A percentile compares a stretch with the other conserved stretches of the same genome.
phyloP scores from a whole-genome alignment of 2,329 filamentous ascomycete genomes.

The Diaporthe citri region DNA sequence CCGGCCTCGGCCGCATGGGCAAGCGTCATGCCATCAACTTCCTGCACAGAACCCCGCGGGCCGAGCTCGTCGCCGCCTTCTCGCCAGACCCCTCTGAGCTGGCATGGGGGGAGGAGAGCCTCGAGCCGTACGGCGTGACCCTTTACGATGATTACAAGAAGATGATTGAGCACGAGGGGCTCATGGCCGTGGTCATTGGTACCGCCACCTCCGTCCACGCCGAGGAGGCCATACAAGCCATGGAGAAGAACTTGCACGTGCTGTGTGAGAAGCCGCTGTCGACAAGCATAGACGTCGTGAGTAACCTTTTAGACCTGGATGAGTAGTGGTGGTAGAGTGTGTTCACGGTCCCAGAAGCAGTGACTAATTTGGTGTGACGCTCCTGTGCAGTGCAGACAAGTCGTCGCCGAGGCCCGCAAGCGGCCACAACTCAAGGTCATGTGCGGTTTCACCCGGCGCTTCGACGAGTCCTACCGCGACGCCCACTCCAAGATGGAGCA shows the following conservation, averaged over 20 bases:
- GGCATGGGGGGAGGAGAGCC: slow-evolving; percentile 58
- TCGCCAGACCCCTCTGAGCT: slow-evolving; percentile 43
- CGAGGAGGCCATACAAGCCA: slow-evolving; percentile 68
- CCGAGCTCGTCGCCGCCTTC: slow-evolving; percentile 34
- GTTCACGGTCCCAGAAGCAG: fast-evolving
- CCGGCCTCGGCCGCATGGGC: slow-evolving; percentile 66
- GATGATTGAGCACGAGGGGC: slow-evolving; percentile 55
- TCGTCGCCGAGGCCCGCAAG: slow-evolving; percentile 67
- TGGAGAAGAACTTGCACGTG: slow-evolving; percentile 66
- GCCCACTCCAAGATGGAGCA: slow-evolving; percentile 64
- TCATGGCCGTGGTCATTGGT: slow-evolving; percentile 58
- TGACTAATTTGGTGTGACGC: background rate
- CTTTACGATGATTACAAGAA: slow-evolving; percentile 60
- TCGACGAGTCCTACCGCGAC: slow-evolving; percentile 75
- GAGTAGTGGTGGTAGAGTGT: too few species aligned
- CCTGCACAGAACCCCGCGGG: slow-evolving; percentile 26
- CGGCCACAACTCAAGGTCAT: slow-evolving; percentile 74
- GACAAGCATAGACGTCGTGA: slow-evolving; percentile 65
- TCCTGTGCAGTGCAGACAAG: slow-evolving; percentile 50
- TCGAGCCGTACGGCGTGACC: slow-evolving; percentile 54
- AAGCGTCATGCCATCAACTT: slow-evolving; percentile 63
- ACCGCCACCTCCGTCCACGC: slow-evolving; percentile 67
- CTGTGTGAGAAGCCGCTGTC: slow-evolving; percentile 72
- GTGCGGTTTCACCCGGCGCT: slow-evolving; percentile 75
- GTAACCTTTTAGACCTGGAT: too few species aligned